Conservation (phyloP, 805 yeast species). For the Wickerhamiella azyma region DNA sequence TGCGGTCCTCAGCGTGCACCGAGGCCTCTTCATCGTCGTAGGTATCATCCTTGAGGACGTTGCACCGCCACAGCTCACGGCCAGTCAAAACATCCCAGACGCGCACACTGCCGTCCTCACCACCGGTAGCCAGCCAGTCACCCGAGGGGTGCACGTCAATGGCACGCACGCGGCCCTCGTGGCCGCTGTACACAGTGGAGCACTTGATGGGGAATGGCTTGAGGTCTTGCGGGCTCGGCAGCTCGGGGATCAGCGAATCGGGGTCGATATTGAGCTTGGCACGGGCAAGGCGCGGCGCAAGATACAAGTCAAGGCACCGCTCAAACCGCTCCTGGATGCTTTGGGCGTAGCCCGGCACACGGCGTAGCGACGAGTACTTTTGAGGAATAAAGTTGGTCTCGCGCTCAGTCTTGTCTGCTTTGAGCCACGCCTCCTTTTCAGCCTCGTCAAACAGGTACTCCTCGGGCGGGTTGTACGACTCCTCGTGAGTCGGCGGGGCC, state of each 20-base stretch:
- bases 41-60: conserved; percentile 25
- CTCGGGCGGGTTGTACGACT: conserved; percentile 93
- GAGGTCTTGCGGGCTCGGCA: conserved; percentile 92
- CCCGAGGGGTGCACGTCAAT: conserved; percentile 80
- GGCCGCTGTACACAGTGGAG: conserved; percentile 76
- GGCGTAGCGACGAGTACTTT: conserved; percentile 67
- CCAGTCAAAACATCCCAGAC: conserved; percentile 97
- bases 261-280: conserved; percentile 89
- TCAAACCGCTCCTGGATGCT: conserved; percentile 82
- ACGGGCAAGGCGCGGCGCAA: conserved; percentile 92
- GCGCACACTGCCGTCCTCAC: conserved; percentile 90
- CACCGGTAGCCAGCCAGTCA: conserved; percentile 91
- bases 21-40: conserved; percentile 21
- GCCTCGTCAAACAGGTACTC: conserved; percentile 76
- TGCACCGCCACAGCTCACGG: conserved; percentile 62
- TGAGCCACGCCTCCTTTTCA: conserved; percentile 60
- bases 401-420: conserved; percentile 59
- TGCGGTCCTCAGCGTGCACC: conserved; percentile 34
- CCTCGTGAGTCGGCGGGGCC: conserved; percentile 93
- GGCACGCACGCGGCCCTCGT: conserved; percentile 66
- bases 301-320: conserved; percentile 80
- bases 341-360: conserved; percentile 86
- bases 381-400: conserved; percentile 70
- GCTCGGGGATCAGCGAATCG: conserved; percentile 85
- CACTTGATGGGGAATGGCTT: conserved; percentile 92